A percentile compares a stretch with the other conserved stretches of the same genome.
Conservation (phyloP, 73 alveolate genomes). For the Urostyla sp. region DNA sequence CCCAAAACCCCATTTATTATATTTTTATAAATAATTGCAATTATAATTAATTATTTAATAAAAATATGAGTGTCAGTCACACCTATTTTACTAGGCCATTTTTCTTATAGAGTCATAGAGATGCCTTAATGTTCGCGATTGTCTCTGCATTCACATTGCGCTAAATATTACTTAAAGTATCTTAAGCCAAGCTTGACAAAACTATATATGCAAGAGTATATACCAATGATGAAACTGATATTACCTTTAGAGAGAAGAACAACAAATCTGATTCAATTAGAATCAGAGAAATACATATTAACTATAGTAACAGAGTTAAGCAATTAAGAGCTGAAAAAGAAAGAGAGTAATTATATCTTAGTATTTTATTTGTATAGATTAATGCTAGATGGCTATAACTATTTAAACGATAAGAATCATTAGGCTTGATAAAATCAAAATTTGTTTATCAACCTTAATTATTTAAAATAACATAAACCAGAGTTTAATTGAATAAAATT, state of each 20-base stretch:
- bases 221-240: constrained; percentile 61
- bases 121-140: background rate
- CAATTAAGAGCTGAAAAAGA: constrained; percentile 54
- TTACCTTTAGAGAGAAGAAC: constrained; percentile 30
- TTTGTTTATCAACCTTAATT: background rate
- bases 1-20: background rate
- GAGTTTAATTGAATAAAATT: background rate
- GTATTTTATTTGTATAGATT: constrained; percentile 1
- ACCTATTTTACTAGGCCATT: constrained; percentile 35
- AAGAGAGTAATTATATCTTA: constrained; percentile 51
- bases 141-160: constrained; percentile 12
- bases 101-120: constrained; percentile 50
- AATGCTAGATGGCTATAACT: constrained; percentile 66
- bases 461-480: background rate
- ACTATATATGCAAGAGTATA: constrained; percentile 13
- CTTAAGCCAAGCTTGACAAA: background rate
- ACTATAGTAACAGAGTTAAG: background rate
- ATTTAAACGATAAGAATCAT: constrained; percentile 46
- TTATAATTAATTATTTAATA: constrained; percentile 7
- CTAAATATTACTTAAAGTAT: constrained; percentile 13
- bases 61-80: constrained; percentile 51
- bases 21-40: background rate
- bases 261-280: constrained; percentile 61
- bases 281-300: constrained; percentile 20
- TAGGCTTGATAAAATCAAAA: background rate